Base-by-base conservation (phyloP, 176 grass and related monocot species). In the Zizania latifolia region DNA sequence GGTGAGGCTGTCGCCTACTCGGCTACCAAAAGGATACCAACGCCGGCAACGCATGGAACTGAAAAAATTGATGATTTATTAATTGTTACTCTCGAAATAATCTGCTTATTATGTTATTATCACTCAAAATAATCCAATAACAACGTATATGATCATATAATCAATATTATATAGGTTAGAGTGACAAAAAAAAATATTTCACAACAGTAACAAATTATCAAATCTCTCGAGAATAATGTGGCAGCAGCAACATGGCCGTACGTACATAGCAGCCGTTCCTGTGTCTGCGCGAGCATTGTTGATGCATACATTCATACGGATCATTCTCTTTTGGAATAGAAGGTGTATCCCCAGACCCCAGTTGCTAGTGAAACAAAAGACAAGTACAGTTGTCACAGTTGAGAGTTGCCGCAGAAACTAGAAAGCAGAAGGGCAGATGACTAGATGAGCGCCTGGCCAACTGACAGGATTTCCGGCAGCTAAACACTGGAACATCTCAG, bases 1-100 rank as follows among this genome's bases (percentile, higher is more conserved):
- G 67, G 58, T 65, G 46, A 85, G 67, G 75, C 48, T 85, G 83
- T 79, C 75, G n/a, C n/a, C n/a, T n/a, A n/a, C n/a, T n/a, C n/a
- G 59, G 50, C n/a, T 8, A 71, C 22, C 70, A 39, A 21, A 8
- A 31, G 70, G 72, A 60, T 43, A n/a, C 23, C 33, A 74, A 29
- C 68, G 26, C 29, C 29, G 10, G 27, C 56, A 22, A 65, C 32
- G 44, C 57, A 3, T 68, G n/a, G n/a, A n/a, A n/a, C n/a, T n/a
- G n/a, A n/a, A n/a, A n/a, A n/a, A n/a, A n/a, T n/a, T n/a, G n/a
- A n/a, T n/a, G n/a, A n/a, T n/a, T n/a, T n/a, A n/a, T n/a, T n/a
- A n/a, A n/a, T n/a, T n/a, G n/a, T n/a, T n/a, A n/a, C n/a, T n/a
- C n/a, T n/a, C n/a, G n/a, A n/a, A n/a, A n/a, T n/a, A n/a, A n/a